Evolutionary conservation across 1,284 basidiomycete genomes (phyloP).

Genomic region (Laetiporus sulphureus): DNA sequence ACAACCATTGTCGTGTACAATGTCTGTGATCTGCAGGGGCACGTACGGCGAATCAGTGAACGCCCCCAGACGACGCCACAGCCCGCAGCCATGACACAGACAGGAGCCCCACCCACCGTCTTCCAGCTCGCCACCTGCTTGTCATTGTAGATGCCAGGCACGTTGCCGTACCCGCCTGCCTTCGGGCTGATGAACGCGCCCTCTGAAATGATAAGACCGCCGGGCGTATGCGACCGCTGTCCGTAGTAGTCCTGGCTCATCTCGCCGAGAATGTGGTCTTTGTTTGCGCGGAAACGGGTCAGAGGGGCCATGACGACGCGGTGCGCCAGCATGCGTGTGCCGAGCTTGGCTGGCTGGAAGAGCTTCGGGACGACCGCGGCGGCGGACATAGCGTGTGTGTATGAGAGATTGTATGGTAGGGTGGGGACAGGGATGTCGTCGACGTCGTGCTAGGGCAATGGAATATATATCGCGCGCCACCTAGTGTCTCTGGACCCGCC

Average conservation of each 20-base stretch:
- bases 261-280: slow-evolving; percentile 23
- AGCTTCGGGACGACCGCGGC: slow-evolving; percentile 23
- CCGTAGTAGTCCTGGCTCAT: slow-evolving; percentile 38
- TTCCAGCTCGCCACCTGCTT: slow-evolving; percentile 45
- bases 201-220: slow-evolving; percentile 44
- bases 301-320: slow-evolving; percentile 44
- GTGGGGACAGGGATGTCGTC: too few relatives aligned
- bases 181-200: slow-evolving; percentile 35
- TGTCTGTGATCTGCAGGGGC: slow-evolving; percentile 22
- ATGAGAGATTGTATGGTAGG: too few relatives aligned
- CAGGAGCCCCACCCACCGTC: slow-evolving; percentile 28
- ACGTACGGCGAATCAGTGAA: not conserved
- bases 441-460: too few relatives aligned
- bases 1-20: slow-evolving; percentile 27
- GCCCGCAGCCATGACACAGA: too few relatives aligned
- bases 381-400: slow-evolving; percentile 3
- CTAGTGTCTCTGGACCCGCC: too few relatives aligned
- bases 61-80: not conserved
- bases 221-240: slow-evolving; percentile 36
- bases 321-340: slow-evolving; percentile 33
- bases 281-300: slow-evolving; percentile 32
- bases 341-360: slow-evolving; percentile 39
- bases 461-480: too few relatives aligned
- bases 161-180: slow-evolving; percentile 31
- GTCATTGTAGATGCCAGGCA: slow-evolving; percentile 38